Base-by-base conservation (phyloP, 2,329 filamentous ascomycete genomes). In the Colletotrichum australisinense region DNA sequence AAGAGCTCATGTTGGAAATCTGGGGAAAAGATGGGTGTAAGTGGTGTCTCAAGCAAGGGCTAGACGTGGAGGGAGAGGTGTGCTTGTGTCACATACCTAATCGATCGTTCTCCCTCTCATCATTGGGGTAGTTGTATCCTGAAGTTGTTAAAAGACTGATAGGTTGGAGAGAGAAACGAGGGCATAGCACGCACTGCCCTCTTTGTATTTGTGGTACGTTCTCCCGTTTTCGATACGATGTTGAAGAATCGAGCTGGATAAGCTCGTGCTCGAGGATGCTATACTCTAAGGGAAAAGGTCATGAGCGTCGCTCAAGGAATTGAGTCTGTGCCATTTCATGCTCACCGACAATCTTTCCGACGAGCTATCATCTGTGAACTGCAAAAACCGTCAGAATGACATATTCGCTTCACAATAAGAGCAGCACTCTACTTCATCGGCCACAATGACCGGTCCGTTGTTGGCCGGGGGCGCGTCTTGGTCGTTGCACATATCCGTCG, bases 1-100 rank as follows among this genome's bases (percentile, higher is more conserved):
- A 81, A 81, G 0, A 83, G 70, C 42, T 83, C 78, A 62, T 84
- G 82, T 74, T 84, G 81, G 0, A 84, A 70, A 63, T 84, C 81
- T 79, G 12, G 14, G 2, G 35, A 16, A 38, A 38, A 35, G 32
- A 4, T 12, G 32, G 9, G 32, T 35, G 32, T 35, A 12, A 35
- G 32, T 12, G 11, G 11, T 35, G 32, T 35, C 32, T 12, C 32
- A 35, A 9, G 11, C 32, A 11, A 35, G 32, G 32, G 11, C 12
- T 8, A 35, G 32, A 46, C 5, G 49, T 12, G 16, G 28, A 32
- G 9, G 49, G 11, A 5, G 28, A 32, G 9, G 5, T 19, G n/a
- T 9, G 7, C 4, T 5, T 1, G 11, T 19, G 5, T 3, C 11
- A 32, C 35, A 5, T 46, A 64, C 73, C 73, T 9, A 76, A 52